These are phyloP conservation scores for Tulasnella sp. DNA, from an alignment of 768 basidiomycete species.

Conservation along the genomic window DNA sequence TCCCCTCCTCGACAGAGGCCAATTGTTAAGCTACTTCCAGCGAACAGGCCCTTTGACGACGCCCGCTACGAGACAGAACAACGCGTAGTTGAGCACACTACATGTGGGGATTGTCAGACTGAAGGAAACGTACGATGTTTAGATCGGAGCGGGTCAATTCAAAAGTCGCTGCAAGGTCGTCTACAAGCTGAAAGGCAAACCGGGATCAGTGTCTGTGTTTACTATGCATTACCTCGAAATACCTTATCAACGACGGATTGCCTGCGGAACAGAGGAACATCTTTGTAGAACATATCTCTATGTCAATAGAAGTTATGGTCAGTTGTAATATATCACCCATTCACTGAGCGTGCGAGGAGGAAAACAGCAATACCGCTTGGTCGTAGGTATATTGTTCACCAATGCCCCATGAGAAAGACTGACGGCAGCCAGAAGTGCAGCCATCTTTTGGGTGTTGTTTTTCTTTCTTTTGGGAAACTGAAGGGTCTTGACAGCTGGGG, in stretches of 20 bases:
- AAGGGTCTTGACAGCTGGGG: not conserved
- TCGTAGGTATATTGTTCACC: slow-evolving; percentile 41
- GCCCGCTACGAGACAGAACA: slow-evolving; percentile 48
- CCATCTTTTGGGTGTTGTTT: slow-evolving; percentile 28
- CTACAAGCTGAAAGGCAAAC: slow-evolving; percentile 53
- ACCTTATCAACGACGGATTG: slow-evolving; percentile 77
- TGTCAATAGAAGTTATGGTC: not conserved
- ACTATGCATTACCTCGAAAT: slow-evolving; percentile 18
- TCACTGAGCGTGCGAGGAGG: slow-evolving; percentile 5
- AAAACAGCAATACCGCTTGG: slow-evolving; percentile 59
- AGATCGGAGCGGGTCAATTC: slow-evolving; percentile 61
- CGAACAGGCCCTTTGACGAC: slow-evolving; percentile 78
- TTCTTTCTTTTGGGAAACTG: not conserved
- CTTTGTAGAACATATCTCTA: slow-evolving; percentile 84
- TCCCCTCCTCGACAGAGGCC: slow-evolving; percentile 45
- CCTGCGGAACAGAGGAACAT: slow-evolving; percentile 63
- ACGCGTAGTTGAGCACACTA: slow-evolving; percentile 1
- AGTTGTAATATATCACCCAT: not conserved
- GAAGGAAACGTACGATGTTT: slow-evolving; percentile 49
- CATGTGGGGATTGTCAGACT: not conserved
- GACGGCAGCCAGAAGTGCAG: slow-evolving; percentile 56
- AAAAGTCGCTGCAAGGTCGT: slow-evolving; percentile 81
- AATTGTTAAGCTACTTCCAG: slow-evolving; percentile 53
- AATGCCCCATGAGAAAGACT: slow-evolving; percentile 64
- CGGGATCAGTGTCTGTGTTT: slow-evolving; percentile 3